phyloP scores from a whole-genome alignment of 1,284 basidiomycete species.

The Agaricales sp. region DNA sequence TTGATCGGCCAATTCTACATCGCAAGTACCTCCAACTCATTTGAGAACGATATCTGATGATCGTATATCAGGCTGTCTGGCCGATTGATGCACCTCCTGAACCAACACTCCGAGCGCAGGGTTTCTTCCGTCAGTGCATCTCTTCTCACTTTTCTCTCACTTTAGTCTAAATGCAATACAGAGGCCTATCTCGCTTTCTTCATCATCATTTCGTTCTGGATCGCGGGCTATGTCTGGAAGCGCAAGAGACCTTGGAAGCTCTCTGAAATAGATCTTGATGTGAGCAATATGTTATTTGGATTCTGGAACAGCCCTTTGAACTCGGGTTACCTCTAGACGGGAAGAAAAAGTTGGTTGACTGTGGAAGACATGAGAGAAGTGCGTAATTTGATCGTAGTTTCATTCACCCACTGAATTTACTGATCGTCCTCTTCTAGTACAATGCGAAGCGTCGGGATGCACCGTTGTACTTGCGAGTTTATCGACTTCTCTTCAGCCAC shows the following conservation, averaged over 20 bases:
- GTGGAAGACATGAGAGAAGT: slow-evolving; percentile 3
- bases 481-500: background rate
- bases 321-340: slow-evolving; percentile 17
- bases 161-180: background rate
- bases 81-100: slow-evolving; percentile 23
- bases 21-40: slow-evolving; percentile 13
- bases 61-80: slow-evolving; percentile 25
- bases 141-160: background rate
- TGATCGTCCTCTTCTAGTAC: slow-evolving; percentile 1
- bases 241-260: background rate
- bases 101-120: slow-evolving; percentile 17
- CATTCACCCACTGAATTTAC: background rate
- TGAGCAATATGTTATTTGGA: slow-evolving; percentile 10
- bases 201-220: background rate
- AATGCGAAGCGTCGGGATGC: background rate
- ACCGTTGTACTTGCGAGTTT: slow-evolving; percentile 1
- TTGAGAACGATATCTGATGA: no score
- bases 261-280: slow-evolving; percentile 6
- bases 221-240: background rate
- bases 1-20: slow-evolving; percentile 35
- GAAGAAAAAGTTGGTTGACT: slow-evolving; percentile 16
- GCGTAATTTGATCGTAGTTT: background rate
- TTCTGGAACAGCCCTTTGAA: background rate
- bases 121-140: slow-evolving; percentile 30
- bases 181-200: background rate